Percentiles rank a stretch among this genome's conserved stretches.
These are phyloP conservation scores for Leccinum imitatum DNA, from an alignment of 768 basidiomycete genomes.

Conservation along the genomic window DNA sequence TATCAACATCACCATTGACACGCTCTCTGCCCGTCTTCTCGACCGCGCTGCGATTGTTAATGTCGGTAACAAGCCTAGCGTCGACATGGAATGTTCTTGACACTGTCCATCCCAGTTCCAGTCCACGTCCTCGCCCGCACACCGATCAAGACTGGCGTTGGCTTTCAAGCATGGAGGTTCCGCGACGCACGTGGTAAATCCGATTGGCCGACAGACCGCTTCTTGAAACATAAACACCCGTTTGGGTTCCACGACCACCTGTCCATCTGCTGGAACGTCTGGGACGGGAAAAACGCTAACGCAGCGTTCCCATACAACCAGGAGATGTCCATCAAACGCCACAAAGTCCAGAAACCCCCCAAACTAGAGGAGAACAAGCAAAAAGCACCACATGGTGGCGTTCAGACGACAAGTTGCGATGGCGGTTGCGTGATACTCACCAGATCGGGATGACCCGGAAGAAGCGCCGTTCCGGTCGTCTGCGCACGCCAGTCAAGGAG, in stretches of 20 bases:
- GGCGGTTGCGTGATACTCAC: constrained; percentile 9
- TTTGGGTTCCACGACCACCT: constrained; percentile 18
- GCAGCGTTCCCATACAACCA: constrained; percentile 30
- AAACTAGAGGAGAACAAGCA: constrained; percentile 13
- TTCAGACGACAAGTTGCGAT: not conserved
- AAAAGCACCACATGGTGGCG: not conserved
- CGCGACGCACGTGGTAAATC: constrained; percentile 28
- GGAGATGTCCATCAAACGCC: constrained; percentile 21
- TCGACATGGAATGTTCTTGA: not conserved
- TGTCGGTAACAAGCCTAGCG: constrained; percentile 7
- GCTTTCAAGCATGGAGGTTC: not conserved
- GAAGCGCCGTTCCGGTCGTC: constrained; percentile 26
- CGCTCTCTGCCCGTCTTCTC: constrained; percentile 5
- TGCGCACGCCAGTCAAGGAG: constrained; percentile 29
- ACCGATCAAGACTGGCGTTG: not conserved
- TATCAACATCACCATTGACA: constrained; percentile 28
- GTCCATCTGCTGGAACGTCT: constrained; percentile 21
- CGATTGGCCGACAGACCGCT: constrained; percentile 21
- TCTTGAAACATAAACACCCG: constrained; percentile 31
- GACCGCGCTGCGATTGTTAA: constrained; percentile 29
- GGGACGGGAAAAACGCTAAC: constrained; percentile 30
- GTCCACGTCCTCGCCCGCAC: not conserved
- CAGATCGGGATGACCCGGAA: constrained; percentile 22
- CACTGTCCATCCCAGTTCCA: not conserved
- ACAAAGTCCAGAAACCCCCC: constrained; percentile 27